Evolutionary conservation across 2,329 filamentous ascomycete genomes (phyloP).

Genomic region (Neoarthrinium moseri): DNA sequence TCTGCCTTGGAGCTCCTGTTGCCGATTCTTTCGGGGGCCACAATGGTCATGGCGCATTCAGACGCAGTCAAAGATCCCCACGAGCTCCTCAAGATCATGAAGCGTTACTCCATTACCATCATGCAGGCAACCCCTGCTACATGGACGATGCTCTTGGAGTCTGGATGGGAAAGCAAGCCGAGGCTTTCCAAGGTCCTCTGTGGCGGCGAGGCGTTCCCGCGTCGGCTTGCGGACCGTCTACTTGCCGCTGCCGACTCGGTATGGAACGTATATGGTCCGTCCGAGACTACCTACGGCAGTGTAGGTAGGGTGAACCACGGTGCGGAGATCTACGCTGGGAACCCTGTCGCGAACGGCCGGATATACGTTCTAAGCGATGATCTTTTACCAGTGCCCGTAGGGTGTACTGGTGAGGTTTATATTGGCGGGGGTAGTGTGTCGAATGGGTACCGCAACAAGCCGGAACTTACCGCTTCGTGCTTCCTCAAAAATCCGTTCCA

Average conservation of each 20-base stretch:
- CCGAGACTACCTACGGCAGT: constrained; percentile 25
- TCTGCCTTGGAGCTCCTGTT: constrained; percentile 33
- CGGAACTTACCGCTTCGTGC: constrained; percentile 14
- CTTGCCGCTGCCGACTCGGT: constrained; percentile 22
- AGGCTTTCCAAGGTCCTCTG: constrained; percentile 22
- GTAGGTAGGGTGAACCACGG: constrained; percentile 22
- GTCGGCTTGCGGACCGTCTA: constrained; percentile 27
- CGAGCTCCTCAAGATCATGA: constrained; percentile 30
- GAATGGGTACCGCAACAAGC: constrained; percentile 29
- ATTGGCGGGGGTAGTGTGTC: constrained; percentile 29
- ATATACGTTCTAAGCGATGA: constrained; percentile 39
- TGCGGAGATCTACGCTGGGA: constrained; percentile 22
- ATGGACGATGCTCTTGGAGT: constrained; percentile 27
- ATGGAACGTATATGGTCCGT: constrained; percentile 29
- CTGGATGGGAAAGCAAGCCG: constrained; percentile 18
- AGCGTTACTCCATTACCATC: constrained; percentile 27
- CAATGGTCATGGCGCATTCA: constrained; percentile 27
- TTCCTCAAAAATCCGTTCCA: constrained; percentile 23
- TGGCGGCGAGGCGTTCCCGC: constrained; percentile 25
- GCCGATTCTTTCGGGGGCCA: constrained; percentile 29
- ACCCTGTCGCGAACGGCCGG: constrained; percentile 29
- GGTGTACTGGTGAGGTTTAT: constrained; percentile 31
- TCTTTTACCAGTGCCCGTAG: constrained; percentile 34
- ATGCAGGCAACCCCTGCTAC: constrained; percentile 36
- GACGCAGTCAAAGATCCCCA: constrained; percentile 27